Evolutionary conservation across 2,329 filamentous ascomycete genomes (phyloP).

Genomic region (Colletotrichum lini): DNA sequence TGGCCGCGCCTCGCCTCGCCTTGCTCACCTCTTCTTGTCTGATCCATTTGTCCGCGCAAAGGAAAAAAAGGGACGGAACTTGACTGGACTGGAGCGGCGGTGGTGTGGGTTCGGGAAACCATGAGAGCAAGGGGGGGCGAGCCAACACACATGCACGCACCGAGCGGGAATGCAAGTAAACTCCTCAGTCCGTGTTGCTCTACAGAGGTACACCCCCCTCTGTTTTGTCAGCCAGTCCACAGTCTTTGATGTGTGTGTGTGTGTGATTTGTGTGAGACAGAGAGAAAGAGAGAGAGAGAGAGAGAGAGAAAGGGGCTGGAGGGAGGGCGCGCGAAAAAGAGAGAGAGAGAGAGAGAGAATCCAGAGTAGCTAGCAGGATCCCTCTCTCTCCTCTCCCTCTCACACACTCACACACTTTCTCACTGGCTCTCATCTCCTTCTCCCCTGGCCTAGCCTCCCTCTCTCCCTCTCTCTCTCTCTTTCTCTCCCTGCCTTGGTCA

Average conservation of each 20-base stretch:
- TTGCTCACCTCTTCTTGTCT: not conserved
- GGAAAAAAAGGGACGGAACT: not conserved
- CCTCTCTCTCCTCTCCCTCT: not conserved
- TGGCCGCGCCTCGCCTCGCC: conserved; percentile 5
- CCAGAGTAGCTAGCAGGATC: too few species aligned
- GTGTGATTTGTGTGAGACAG: too few species aligned
- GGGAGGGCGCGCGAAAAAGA: too few species aligned
- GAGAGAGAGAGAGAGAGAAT: too few species aligned
- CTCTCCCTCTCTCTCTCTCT: not conserved
- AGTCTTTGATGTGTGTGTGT: too few species aligned
- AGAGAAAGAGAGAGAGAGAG: too few species aligned
- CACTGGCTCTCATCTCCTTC: not conserved
- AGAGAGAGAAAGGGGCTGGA: too few species aligned
- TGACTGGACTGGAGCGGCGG: conserved; percentile 17
- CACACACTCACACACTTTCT: not conserved
- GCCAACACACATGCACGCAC: conserved; percentile 10
- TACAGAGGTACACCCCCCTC: too few species aligned
- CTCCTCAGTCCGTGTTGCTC: not conserved
- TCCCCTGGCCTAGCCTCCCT: not conserved
- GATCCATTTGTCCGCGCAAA: not conserved
- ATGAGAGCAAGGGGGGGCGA: conserved; percentile 4
- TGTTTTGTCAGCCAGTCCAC: too few species aligned
- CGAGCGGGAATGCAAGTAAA: conserved; percentile 2
- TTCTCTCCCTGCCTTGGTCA: not conserved
- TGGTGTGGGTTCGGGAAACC: conserved; percentile 2